phyloP scores from a whole-genome alignment of 345 rosid species.

The Acer campestre region DNA sequence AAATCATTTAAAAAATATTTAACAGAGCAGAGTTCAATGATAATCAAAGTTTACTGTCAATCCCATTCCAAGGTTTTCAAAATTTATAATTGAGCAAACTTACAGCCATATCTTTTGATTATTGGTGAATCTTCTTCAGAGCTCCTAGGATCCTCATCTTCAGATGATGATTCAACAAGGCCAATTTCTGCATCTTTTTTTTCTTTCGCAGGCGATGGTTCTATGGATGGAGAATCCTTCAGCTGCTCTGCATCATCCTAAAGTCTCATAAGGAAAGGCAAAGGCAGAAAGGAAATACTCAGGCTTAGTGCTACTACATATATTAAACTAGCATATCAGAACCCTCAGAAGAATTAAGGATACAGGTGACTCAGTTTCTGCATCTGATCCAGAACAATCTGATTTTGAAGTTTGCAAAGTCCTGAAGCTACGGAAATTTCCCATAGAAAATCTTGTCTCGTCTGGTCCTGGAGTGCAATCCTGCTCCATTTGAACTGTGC shows the following conservation, averaged over 20 bases:
- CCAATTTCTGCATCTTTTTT: conserved; percentile 38
- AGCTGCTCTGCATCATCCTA: conserved; percentile 55
- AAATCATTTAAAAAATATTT: background rate
- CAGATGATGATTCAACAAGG: conserved; percentile 49
- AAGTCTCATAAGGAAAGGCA: conserved; percentile 48
- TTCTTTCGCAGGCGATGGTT: conserved; percentile 32
- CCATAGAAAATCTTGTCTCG: conserved; percentile 33
- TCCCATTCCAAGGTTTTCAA: conserved; percentile 9
- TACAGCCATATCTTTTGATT: conserved; percentile 31
- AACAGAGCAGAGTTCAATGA: background rate
- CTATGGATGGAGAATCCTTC: conserved; percentile 39
- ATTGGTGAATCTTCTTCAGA: conserved; percentile 51
- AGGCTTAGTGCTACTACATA: conserved; percentile 8
- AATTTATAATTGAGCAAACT: conserved; percentile 4
- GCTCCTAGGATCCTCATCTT: conserved; percentile 50
- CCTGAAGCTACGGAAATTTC: conserved; percentile 41
- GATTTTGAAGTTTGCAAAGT: conserved; percentile 42
- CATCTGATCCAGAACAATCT: conserved; percentile 36
- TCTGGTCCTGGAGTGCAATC: conserved; percentile 39
- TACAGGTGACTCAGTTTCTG: conserved; percentile 50
- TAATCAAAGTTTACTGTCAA: background rate
- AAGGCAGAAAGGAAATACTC: conserved; percentile 25
- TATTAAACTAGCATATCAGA: conserved; percentile 5
- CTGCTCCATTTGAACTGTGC: conserved; percentile 39
- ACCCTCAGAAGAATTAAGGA: conserved; percentile 36